Evolutionary conservation across 441 rosid species (phyloP).

Genomic region (Euphorbia celastroides): DNA sequence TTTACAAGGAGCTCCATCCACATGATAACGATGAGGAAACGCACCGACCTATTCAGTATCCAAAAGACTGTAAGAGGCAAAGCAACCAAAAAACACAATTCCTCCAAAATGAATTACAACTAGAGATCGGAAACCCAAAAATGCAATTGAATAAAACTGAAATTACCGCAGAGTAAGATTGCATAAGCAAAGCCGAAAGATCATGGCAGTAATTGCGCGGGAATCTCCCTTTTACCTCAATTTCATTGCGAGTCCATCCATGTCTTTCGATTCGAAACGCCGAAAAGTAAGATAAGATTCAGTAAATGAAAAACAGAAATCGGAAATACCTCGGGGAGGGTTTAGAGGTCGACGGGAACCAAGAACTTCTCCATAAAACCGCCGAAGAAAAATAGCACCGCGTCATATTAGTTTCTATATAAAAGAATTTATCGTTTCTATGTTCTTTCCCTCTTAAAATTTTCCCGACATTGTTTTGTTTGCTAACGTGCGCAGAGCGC

Average conservation of each 20-base stretch:
- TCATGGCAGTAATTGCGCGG: slow-evolving; percentile 47
- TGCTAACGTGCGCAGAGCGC: background rate
- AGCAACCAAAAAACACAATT: background rate
- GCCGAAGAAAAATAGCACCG: background rate
- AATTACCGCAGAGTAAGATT: slow-evolving; percentile 64
- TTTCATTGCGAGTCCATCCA: slow-evolving; percentile 50
- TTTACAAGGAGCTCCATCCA: slow-evolving; percentile 38
- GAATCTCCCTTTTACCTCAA: slow-evolving; percentile 60
- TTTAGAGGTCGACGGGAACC: slow-evolving; percentile 27
- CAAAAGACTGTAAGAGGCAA: background rate
- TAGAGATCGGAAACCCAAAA: background rate
- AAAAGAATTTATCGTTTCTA: background rate
- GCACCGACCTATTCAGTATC: slow-evolving; percentile 39
- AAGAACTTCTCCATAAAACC: slow-evolving; percentile 42
- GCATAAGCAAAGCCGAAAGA: slow-evolving; percentile 43
- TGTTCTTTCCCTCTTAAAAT: background rate
- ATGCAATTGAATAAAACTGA: background rate
- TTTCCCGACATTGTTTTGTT: slow-evolving; percentile 12
- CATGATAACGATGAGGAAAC: slow-evolving; percentile 57
- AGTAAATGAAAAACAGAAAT: background rate
- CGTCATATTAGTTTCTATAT: too few species aligned
- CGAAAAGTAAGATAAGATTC: background rate
- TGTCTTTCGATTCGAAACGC: background rate
- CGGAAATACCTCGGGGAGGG: slow-evolving; percentile 22
- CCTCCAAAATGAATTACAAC: background rate